phyloP scores from a whole-genome alignment of 805 yeast species.

The Saturnispora bothae region DNA sequence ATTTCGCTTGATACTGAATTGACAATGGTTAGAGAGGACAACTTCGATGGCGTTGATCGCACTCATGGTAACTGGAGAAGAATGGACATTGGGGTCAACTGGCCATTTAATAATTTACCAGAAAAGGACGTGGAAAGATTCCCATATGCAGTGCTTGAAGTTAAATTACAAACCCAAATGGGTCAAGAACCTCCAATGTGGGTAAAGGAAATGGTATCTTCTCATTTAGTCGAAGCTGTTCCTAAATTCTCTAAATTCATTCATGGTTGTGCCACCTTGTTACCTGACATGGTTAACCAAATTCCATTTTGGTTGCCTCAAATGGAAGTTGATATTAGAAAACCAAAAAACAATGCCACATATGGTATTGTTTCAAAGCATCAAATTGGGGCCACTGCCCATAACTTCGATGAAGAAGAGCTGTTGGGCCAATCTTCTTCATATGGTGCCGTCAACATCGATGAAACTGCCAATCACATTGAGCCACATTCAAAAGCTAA shows the following conservation, averaged over 20 bases:
- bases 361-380: constrained; percentile 52
- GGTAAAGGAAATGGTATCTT: constrained; percentile 85
- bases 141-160: constrained; percentile 97
- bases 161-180: constrained; percentile 90
- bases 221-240: constrained; percentile 94
- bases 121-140: constrained; percentile 83
- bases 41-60: constrained; percentile 87
- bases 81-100: constrained; percentile 96
- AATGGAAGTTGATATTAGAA: constrained; percentile 90
- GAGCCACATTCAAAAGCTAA: constrained; percentile 15
- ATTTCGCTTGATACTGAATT: constrained; percentile 95
- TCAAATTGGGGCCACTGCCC: constrained; percentile 35
- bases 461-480: constrained; percentile 22
- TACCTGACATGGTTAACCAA: constrained; percentile 72
- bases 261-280: constrained; percentile 89
- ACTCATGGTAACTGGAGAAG: constrained; percentile 95
- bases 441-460: constrained; percentile 25
- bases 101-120: constrained; percentile 81
- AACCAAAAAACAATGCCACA: constrained; percentile 55
- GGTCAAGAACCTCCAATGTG: constrained; percentile 99
- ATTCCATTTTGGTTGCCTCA: constrained; percentile 98
- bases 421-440: constrained; percentile 21
- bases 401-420: constrained; percentile 61
- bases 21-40: constrained; percentile 95
- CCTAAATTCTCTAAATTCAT: constrained; percentile 96